Evolutionary conservation across 192 early-diverging fungal genomes (phyloP).

Genomic region (Linnemannia schmuckeri): DNA sequence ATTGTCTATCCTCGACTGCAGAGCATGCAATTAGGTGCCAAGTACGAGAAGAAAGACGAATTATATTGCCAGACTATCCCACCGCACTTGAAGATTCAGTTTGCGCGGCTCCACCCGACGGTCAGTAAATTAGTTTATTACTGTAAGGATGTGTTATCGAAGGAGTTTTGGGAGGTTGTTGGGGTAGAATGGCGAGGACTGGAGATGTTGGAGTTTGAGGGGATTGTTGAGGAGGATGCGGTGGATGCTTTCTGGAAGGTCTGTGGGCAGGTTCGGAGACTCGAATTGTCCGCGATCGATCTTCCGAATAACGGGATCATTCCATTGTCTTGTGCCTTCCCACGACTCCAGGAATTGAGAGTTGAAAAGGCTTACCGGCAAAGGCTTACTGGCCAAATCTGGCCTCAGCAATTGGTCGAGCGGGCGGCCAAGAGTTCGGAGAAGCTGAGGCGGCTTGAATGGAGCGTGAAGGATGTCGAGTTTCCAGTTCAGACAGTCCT

Average conservation of each 20-base stretch:
- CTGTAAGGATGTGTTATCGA: not conserved
- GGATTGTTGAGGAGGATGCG: not conserved
- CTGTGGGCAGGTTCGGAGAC: not conserved
- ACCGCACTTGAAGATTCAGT: not conserved
- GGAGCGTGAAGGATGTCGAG: not conserved
- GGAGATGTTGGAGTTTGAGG: not conserved
- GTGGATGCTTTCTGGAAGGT: not conserved
- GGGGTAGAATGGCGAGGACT: not conserved
- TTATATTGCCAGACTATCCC: too few species aligned
- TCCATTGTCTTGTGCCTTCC: not conserved
- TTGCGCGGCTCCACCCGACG: not conserved
- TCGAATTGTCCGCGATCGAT: not conserved
- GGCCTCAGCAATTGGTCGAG: not conserved
- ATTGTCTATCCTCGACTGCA: too few species aligned
- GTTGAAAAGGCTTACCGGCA: not conserved
- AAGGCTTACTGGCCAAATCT: not conserved
- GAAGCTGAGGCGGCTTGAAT: not conserved
- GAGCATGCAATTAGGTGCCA: too few species aligned
- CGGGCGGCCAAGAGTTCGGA: not conserved
- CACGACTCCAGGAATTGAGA: not conserved
- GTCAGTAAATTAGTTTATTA: not conserved
- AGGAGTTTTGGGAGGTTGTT: not conserved
- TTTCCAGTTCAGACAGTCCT: not conserved
- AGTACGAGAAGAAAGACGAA: too few species aligned
- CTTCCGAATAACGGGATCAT: not conserved